Evolutionary conservation across 257 asterid species (phyloP), one percentile per base, ranked within the genome.

Genomic region (Przewalskia tangutica): DNA sequence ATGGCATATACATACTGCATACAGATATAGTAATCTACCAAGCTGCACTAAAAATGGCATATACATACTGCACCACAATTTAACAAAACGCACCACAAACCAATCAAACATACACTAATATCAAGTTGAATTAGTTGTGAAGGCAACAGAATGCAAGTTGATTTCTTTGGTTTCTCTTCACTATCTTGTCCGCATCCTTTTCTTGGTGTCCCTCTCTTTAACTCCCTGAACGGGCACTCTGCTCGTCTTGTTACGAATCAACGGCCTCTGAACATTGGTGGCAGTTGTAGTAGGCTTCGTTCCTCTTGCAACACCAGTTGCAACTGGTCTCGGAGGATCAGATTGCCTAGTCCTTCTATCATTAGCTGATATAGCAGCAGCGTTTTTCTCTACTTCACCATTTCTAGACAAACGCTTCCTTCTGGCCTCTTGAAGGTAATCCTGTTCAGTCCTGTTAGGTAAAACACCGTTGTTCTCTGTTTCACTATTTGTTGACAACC

Each of bases 151-250:
- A n/a, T 6, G 8, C 50, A 36, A 80, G 76, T 80, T 75, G 88
- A 82, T 86, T 83, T 83, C 68, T 81, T 51, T 32, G 32, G 54
- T 23, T 38, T 73, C 56, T 78, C 62, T 20, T 81, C 63, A 62
- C 88, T 83, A 93, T 78, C 97, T 92, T 70, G 93, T 82, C 97
- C 99, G 94, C 84, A 91, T 83, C 86, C 97, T 92, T 88, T 91
- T 95, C 92, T 94, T 94, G 89, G 83, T 85, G 10, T 94, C 98
- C 85, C 91, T 89, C 86, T 93, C 99, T 68, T 92, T 95, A 73
- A 90, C 82, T 80, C 85, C 98, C 42, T 70, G 93, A 23, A 89
- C 89, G 3, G 92, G 84, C 79, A 92, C 97, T 81, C 97, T 85
- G 86, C 87, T 91, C 0, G 85, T 82, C 76, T 90, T 91, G 84